Percentiles rank a stretch among this genome's conserved stretches.
phyloP scores from a whole-genome alignment of 177 flowering plant species.

The Vitis hybrid region DNA sequence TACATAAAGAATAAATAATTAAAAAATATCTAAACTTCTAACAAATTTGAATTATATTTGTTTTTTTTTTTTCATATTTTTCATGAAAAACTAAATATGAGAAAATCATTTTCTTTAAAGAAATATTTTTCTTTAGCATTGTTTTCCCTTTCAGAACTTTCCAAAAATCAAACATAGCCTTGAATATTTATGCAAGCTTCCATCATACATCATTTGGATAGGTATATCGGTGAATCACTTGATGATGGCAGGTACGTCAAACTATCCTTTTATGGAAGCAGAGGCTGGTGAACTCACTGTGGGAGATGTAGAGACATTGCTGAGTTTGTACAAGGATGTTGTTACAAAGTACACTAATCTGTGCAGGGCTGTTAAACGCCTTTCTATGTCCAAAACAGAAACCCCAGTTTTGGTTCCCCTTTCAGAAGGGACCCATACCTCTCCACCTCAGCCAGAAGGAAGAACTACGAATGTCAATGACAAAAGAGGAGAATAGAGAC shows the following conservation, averaged over 20 bases:
- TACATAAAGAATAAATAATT: no score
- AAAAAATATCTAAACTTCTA: no score
- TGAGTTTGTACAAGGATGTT: slow-evolving; percentile 47
- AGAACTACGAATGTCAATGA: background rate
- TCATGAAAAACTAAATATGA: no score
- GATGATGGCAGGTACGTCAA: slow-evolving; percentile 13
- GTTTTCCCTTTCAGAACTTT: no score
- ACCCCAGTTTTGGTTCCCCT: background rate
- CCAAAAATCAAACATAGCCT: no score
- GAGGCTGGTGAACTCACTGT: slow-evolving; percentile 41
- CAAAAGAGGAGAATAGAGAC: background rate
- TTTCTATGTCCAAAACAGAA: slow-evolving; percentile 13
- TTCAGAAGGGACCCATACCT: background rate
- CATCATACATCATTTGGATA: no score
- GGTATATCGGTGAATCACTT: background rate
- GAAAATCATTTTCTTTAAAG: no score
- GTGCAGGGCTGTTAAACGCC: slow-evolving; percentile 19
- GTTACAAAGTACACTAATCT: slow-evolving; percentile 40
- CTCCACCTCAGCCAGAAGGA: background rate
- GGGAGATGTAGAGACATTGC: slow-evolving; percentile 39
- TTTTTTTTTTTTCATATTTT: background rate
- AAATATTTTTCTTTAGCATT: no score
- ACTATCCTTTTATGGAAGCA: slow-evolving; percentile 47
- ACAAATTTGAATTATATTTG: no score
- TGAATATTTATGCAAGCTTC: no score